Percentiles rank a stretch among this genome's conserved stretches.
phyloP scores from a whole-genome alignment of 768 basidiomycete genomes.

The Tulasnella sp. region DNA sequence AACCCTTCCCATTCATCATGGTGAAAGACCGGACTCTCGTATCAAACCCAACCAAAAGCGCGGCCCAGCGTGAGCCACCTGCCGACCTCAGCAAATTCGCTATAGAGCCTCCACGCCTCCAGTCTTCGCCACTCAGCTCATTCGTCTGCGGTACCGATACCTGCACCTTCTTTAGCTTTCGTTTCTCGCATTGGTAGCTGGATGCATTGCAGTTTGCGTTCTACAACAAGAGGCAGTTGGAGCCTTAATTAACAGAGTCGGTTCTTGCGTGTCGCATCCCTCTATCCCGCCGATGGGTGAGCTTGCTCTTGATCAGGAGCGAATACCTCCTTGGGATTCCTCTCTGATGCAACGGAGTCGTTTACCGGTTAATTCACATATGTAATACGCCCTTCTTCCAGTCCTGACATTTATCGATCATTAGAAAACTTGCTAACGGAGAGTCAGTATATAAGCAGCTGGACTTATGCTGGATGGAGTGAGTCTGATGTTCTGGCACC shows the following conservation, averaged over 20 bases:
- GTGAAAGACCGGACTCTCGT: background rate
- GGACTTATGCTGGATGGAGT: slow-evolving; percentile 26
- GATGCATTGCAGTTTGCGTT: background rate
- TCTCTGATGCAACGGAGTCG: background rate
- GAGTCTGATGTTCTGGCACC: background rate
- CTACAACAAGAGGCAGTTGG: background rate
- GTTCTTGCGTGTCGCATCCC: background rate
- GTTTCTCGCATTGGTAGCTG: background rate
- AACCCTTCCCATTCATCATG: background rate
- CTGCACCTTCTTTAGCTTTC: background rate
- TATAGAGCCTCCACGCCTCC: background rate
- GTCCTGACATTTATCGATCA: background rate
- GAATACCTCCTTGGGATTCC: background rate
- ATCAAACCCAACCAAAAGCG: background rate
- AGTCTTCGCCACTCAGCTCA: background rate
- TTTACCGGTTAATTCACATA: slow-evolving; percentile 4
- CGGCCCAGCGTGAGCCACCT: background rate
- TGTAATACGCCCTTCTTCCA: background rate
- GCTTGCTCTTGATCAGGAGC: background rate
- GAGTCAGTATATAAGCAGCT: slow-evolving; percentile 5
- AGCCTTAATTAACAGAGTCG: background rate
- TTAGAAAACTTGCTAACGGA: slow-evolving; percentile 20
- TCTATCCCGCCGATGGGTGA: background rate
- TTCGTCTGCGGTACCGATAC: background rate
- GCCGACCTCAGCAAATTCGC: background rate